phyloP scores from a whole-genome alignment of 2,329 filamentous ascomycete genomes.

The Neopestalotiopsis sp. region DNA sequence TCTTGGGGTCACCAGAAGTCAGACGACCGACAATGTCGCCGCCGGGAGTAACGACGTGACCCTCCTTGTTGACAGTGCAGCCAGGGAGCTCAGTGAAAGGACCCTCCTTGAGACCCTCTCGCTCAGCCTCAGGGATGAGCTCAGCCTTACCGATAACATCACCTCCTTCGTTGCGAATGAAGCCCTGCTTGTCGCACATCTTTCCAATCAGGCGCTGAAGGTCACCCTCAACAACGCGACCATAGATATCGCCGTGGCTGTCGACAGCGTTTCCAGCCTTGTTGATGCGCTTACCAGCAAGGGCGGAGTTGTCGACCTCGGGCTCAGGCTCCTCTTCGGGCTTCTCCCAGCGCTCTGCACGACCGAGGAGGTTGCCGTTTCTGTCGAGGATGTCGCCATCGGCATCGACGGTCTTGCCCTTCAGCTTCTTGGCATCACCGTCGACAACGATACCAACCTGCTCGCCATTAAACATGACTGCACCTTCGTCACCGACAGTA shows the following conservation, averaged over 20 bases:
- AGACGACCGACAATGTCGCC: conserved; percentile 78
- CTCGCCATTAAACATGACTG: conserved; percentile 55
- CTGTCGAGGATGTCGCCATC: conserved; percentile 74
- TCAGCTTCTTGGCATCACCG: conserved; percentile 67
- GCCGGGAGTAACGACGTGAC: conserved; percentile 68
- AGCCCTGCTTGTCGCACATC: conserved; percentile 74
- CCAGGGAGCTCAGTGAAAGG: conserved; percentile 72
- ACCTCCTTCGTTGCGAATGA: conserved; percentile 75
- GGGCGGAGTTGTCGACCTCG: conserved; percentile 61
- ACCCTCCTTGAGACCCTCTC: conserved; percentile 67
- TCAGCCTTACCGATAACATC: conserved; percentile 73
- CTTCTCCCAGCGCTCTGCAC: conserved; percentile 71
- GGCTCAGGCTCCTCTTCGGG: conserved; percentile 54
- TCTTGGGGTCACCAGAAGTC: conserved; percentile 72
- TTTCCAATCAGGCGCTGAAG: conserved; percentile 67
- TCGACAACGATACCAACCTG: conserved; percentile 67
- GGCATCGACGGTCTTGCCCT: conserved; percentile 69
- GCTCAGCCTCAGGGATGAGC: conserved; percentile 70
- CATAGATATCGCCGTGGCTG: conserved; percentile 60
- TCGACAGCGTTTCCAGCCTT: conserved; percentile 71
- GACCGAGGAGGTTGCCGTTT: conserved; percentile 70
- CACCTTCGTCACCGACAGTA: conserved; percentile 57
- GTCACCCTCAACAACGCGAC: conserved; percentile 71
- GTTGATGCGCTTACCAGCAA: conserved; percentile 75
- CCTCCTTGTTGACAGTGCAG: conserved; percentile 71